Conservation (phyloP, 2,329 filamentous ascomycete species). For the Epichloe amarillans region DNA sequence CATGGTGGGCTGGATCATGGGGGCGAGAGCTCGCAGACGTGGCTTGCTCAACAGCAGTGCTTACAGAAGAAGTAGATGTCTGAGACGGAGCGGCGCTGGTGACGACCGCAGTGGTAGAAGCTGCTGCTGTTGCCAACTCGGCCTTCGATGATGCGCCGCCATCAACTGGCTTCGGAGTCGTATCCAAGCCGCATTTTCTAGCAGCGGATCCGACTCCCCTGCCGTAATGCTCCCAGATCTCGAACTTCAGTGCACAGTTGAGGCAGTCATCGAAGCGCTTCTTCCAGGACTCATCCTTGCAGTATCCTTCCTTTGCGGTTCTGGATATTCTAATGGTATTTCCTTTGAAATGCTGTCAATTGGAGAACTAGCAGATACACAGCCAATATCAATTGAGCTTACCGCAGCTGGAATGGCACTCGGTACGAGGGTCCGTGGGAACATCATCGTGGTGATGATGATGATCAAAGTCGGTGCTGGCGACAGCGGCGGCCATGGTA, state of each 20-base stretch:
- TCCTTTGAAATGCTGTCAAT: slow-evolving; percentile 10
- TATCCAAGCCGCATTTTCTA: slow-evolving; percentile 17
- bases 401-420: slow-evolving; percentile 38
- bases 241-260: slow-evolving; percentile 26
- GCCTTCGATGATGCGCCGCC: slow-evolving; percentile 6
- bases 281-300: slow-evolving; percentile 24
- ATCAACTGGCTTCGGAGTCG: slow-evolving; percentile 11
- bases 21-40: background rate
- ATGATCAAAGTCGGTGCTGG: slow-evolving; percentile 8
- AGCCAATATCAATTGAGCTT: slow-evolving; percentile 10
- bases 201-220: slow-evolving; percentile 23
- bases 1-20: background rate
- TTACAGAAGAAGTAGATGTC: background rate
- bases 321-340: slow-evolving; percentile 11
- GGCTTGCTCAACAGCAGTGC: background rate
- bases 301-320: slow-evolving; percentile 15
- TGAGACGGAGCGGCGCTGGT: background rate
- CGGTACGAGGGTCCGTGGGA: too few relatives aligned
- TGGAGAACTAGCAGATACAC: too few relatives aligned
- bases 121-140: slow-evolving; percentile 1
- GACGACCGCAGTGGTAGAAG: slow-evolving; percentile 5
- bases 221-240: slow-evolving; percentile 33
- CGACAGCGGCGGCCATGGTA: slow-evolving; percentile 11
- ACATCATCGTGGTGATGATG: too few relatives aligned
- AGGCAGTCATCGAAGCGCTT: slow-evolving; percentile 30